Percentiles rank a stretch among this genome's conserved stretches.
Conservation (phyloP, 2,329 filamentous ascomycete genomes). For the Exophiala lecanii-corni region DNA sequence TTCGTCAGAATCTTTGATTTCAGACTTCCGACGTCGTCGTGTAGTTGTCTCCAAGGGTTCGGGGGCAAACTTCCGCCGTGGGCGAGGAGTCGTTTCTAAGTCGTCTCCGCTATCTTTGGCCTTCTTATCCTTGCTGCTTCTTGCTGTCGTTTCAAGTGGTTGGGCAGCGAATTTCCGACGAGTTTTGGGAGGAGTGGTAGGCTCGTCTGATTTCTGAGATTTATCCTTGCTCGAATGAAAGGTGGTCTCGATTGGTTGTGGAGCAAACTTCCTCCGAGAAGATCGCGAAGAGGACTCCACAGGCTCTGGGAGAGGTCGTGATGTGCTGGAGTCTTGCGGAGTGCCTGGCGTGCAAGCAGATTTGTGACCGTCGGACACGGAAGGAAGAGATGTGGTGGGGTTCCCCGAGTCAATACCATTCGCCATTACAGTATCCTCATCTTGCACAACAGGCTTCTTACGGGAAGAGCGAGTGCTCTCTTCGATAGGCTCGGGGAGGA, state of each 20-base stretch:
- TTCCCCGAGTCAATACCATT: neutral
- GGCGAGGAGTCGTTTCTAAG: constrained; percentile 27
- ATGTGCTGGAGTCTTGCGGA: constrained; percentile 9
- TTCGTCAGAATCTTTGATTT: constrained; percentile 16
- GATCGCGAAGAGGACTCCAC: constrained; percentile 23
- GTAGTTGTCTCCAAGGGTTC: constrained; percentile 68
- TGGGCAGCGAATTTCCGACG: constrained; percentile 38
- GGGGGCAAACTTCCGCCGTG: constrained; percentile 59
- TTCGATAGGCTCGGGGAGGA: constrained; percentile 42
- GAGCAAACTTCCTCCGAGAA: constrained; percentile 28
- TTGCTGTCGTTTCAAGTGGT: constrained; percentile 41
- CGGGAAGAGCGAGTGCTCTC: constrained; percentile 39
- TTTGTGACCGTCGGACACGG: constrained; percentile 17
- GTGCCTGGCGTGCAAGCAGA: constrained; percentile 1
- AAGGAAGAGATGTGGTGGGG: neutral
- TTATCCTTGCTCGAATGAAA: constrained; percentile 22
- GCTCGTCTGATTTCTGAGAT: constrained; percentile 7
- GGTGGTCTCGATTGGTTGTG: constrained; percentile 29
- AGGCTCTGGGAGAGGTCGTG: constrained; percentile 29
- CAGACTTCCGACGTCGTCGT: constrained; percentile 7
- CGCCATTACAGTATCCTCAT: constrained; percentile 6
- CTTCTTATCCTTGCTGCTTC: constrained; percentile 30
- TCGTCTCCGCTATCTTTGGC: constrained; percentile 25
- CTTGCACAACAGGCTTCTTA: constrained; percentile 26
- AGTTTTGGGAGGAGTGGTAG: constrained; percentile 16